A percentile compares a stretch with the other conserved stretches of the same genome.
Conservation (phyloP, 768 basidiomycete genomes). For the Leucosporidium creatinivorum region DNA sequence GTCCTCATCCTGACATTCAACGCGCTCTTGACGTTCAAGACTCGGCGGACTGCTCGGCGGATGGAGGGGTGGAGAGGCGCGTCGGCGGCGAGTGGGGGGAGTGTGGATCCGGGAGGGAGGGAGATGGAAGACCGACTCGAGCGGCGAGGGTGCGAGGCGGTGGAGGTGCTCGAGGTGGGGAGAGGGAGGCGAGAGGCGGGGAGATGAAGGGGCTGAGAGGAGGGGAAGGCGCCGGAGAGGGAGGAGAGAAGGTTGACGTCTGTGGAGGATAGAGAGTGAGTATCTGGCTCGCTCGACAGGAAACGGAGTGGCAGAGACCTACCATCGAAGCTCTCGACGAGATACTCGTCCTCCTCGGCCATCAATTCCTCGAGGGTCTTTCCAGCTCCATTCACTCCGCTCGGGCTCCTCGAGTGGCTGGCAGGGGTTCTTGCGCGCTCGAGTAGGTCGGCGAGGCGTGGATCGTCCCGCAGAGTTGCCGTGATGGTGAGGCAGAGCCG, state of each 20-base stretch:
- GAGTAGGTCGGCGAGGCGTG: constrained; percentile 1
- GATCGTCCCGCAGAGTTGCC: constrained; percentile 18
- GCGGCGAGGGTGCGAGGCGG: background rate
- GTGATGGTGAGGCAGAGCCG: constrained; percentile 17
- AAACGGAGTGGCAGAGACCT: background rate
- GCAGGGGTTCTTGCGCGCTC: background rate
- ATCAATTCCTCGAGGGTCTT: too few relatives aligned
- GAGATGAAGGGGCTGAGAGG: constrained; percentile 6
- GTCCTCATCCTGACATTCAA: constrained; percentile 10
- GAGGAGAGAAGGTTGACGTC: background rate
- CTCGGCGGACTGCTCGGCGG: constrained; percentile 5
- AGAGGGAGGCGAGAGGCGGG: constrained; percentile 22
- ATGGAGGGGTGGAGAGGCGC: constrained; percentile 7
- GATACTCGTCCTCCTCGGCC: constrained; percentile 21
- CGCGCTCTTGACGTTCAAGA: background rate
- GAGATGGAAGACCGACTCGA: background rate
- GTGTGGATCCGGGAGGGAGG: background rate
- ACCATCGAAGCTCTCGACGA: constrained; percentile 18
- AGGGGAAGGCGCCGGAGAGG: background rate
- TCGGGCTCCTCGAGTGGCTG: background rate
- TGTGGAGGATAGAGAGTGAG: background rate
- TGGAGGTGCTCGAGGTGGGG: background rate
- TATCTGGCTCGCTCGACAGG: background rate
- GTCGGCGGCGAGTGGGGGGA: background rate
- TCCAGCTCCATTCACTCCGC: background rate